A percentile compares a stretch with the other conserved stretches of the same genome.
phyloP scores from a whole-genome alignment of 495 filamentous ascomycete genomes.

The Penicillium ucsense region DNA sequence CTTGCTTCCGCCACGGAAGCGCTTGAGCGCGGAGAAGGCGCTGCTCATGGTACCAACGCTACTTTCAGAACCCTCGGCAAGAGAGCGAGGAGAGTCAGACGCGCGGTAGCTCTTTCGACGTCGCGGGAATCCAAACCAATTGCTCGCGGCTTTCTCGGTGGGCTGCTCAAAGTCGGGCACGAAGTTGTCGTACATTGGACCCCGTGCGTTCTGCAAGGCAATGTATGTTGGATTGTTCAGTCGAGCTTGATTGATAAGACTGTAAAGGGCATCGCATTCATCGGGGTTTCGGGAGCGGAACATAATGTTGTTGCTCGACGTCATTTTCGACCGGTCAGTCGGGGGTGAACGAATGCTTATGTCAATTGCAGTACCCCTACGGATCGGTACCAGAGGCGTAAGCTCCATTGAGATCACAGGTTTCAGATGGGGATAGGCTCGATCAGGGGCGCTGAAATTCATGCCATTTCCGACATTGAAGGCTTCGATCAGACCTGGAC shows the following conservation, averaged over 20 bases:
- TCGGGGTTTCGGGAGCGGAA: slow-evolving; percentile 70
- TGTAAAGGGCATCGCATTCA: slow-evolving; percentile 75
- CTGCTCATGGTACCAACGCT: slow-evolving; percentile 49
- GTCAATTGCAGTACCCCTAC: slow-evolving; percentile 82
- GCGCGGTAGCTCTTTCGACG: slow-evolving; percentile 50
- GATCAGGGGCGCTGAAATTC: slow-evolving; percentile 6
- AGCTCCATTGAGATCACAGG: slow-evolving; percentile 74
- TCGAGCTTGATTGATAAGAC: slow-evolving; percentile 69
- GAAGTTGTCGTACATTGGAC: slow-evolving; percentile 25
- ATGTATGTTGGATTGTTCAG: slow-evolving; percentile 85
- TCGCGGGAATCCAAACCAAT: slow-evolving; percentile 38
- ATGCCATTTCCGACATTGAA: slow-evolving; percentile 50
- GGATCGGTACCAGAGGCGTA: slow-evolving; percentile 78
- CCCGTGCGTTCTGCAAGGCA: slow-evolving; percentile 63
- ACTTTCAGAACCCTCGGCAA: slow-evolving; percentile 47
- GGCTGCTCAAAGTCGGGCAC: slow-evolving; percentile 17
- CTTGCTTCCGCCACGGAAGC: slow-evolving; percentile 51
- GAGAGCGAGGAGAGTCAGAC: slow-evolving; percentile 39
- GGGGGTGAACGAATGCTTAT: slow-evolving; percentile 84
- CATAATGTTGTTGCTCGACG: slow-evolving; percentile 68
- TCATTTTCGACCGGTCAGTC: slow-evolving; percentile 58
- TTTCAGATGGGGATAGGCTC: slow-evolving; percentile 29
- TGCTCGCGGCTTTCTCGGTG: slow-evolving; percentile 20
- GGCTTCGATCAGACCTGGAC: slow-evolving; percentile 78
- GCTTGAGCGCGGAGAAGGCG: slow-evolving; percentile 63